Evolutionary conservation across 2,329 filamentous ascomycete species (phyloP).

Genomic region (Purpureocillium lavendulum): DNA sequence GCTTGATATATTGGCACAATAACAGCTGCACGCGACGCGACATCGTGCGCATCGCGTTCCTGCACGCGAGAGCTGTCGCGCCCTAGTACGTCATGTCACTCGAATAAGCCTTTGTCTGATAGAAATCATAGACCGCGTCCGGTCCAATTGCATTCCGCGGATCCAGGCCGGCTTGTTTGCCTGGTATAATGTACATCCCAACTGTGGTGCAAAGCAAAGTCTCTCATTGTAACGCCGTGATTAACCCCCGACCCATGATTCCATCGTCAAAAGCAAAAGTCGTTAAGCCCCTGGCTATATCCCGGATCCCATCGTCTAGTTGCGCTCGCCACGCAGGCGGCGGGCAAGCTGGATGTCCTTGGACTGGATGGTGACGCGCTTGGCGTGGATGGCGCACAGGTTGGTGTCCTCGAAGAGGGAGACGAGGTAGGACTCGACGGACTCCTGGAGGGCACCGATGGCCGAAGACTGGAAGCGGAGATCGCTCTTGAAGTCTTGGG

Average conservation of each 20-base stretch:
- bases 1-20: no score
- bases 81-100: no score
- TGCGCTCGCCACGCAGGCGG: slow-evolving; percentile 88
- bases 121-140: neutral
- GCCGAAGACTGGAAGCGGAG: slow-evolving; percentile 97
- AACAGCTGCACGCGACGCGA: no score
- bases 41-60: no score
- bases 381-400: slow-evolving; percentile 96
- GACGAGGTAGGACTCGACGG: slow-evolving; percentile 96
- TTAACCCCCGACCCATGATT: slow-evolving; percentile 32
- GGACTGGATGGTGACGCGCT: slow-evolving; percentile 96
- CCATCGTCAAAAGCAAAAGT: slow-evolving; percentile 32
- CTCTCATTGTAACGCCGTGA: slow-evolving; percentile 37
- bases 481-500: slow-evolving; percentile 90
- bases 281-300: slow-evolving; percentile 24
- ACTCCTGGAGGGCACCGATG: slow-evolving; percentile 96
- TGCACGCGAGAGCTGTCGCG: no score
- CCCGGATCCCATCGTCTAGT: slow-evolving; percentile 41
- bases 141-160: slow-evolving; percentile 14
- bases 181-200: slow-evolving; percentile 35
- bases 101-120: neutral
- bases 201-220: slow-evolving; percentile 25
- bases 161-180: slow-evolving; percentile 12
- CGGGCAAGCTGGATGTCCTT: slow-evolving; percentile 97
- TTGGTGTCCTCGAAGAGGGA: slow-evolving; percentile 98